Evolutionary conservation across 169 alveolate genomes (phyloP), one percentile per base, ranked within the genome.

Genomic region (Neospora caninum): DNA sequence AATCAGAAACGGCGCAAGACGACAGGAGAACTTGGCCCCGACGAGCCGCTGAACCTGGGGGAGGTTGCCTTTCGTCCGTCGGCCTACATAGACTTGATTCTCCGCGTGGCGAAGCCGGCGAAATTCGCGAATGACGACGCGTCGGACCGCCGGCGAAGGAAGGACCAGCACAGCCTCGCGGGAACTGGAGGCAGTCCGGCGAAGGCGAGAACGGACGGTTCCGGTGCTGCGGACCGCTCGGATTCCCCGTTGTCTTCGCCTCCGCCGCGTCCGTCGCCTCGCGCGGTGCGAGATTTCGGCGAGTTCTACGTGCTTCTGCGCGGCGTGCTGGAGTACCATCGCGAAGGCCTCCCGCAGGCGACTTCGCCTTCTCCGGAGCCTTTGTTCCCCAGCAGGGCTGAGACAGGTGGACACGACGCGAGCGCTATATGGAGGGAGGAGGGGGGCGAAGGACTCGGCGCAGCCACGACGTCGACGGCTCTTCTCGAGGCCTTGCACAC

Each of bases 281-380:
- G 84, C 25, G 0, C 42, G 18, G 53, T 82, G 58, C 38, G 22
- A 9, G 67, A 82, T 31, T 82, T 82, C 89, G 89, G 89, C 22
- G 89, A 82, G 89, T 41, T 82, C 38, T 82, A 41, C 67, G 36
- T 82, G 38, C 89, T 82, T 18, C 67, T 82, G 41, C 64, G 41
- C 64, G 89, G 69, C 22, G n/a, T 82, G n/a, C 58, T 27, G 93
- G 43, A 86, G 41, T 22, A 39, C 41, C 88, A 27, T n/a, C 69
- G 88, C n/a, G 53, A n/a, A 7, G 88, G 69, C 67, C 39, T 89
- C 58, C 70, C 4, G 87, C 70, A 2, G 88, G 45, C 9, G 86
- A 41, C 31, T 36, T 88, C 31, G 88, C 78, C 18, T 70, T 45
- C 67, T 67, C 78, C 67, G 42, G 41, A 82, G 58, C 64, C 18